phyloP scores from a whole-genome alignment of 2,329 filamentous ascomycete species.

The Eurotiales sp. region DNA sequence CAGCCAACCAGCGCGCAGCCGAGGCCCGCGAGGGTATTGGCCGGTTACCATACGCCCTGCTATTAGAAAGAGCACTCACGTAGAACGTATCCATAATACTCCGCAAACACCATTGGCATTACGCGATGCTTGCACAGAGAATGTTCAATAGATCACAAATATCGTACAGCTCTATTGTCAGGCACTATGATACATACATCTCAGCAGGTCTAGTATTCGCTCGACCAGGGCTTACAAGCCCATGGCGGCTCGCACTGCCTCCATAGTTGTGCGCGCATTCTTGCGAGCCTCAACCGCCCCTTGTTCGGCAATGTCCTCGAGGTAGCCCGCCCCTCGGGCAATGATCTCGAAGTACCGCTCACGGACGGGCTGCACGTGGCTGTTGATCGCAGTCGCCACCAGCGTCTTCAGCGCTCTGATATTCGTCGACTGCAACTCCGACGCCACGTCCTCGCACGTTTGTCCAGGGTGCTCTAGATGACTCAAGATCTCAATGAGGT shows the following conservation, averaged over 20 bases:
- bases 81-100: too few relatives aligned
- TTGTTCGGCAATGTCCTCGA: constrained; percentile 29
- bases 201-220: too few relatives aligned
- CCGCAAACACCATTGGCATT: too few relatives aligned
- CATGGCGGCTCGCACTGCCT: constrained; percentile 26
- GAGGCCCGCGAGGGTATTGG: too few relatives aligned
- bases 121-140: too few relatives aligned
- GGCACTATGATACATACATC: too few relatives aligned
- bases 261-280: constrained; percentile 32
- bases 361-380: constrained; percentile 29
- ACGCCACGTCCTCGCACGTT: constrained; percentile 45
- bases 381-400: constrained; percentile 49
- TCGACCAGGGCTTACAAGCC: too few relatives aligned
- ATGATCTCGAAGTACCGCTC: constrained; percentile 33
- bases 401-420: constrained; percentile 62
- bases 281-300: constrained; percentile 29
- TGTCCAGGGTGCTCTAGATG: constrained; percentile 61
- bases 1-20: too few relatives aligned
- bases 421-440: constrained; percentile 41
- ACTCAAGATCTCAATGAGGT: constrained; percentile 76
- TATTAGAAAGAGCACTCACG: too few relatives aligned
- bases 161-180: too few relatives aligned
- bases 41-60: too few relatives aligned
- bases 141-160: too few relatives aligned
- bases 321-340: constrained; percentile 22